phyloP scores from a whole-genome alignment of 2,329 filamentous ascomycete species.

The Apiospora koreana region DNA sequence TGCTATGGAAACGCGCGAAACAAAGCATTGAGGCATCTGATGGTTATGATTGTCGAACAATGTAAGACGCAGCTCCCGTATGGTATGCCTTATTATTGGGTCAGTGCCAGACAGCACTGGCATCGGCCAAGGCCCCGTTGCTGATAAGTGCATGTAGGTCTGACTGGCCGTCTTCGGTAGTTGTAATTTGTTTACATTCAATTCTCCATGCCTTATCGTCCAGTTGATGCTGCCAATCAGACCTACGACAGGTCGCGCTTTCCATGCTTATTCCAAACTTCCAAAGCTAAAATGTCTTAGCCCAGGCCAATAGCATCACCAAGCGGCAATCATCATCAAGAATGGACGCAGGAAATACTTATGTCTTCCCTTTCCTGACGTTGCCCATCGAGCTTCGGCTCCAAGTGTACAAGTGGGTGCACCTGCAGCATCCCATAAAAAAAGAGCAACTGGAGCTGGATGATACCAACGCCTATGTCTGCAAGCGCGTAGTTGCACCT shows the following conservation, averaged over 20 bases:
- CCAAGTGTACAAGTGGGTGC: conserved; percentile 46
- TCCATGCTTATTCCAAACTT: too few relatives aligned
- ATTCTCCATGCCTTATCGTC: too few relatives aligned
- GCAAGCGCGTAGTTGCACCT: neutral
- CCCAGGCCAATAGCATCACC: neutral
- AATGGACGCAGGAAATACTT: neutral
- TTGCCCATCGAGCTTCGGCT: conserved; percentile 48
- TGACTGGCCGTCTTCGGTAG: neutral
- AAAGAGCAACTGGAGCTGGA: conserved; percentile 38
- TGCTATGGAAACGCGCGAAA: neutral
- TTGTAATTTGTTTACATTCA: neutral
- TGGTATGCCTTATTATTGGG: neutral
- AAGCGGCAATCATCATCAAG: neutral
- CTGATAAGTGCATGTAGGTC: neutral
- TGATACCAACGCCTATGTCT: conserved; percentile 38
- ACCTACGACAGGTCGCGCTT: neutral
- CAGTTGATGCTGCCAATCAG: too few relatives aligned
- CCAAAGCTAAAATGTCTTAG: neutral
- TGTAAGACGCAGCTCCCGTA: neutral
- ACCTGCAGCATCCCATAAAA: conserved; percentile 38
- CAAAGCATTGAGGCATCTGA: too few relatives aligned
- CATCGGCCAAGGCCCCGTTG: neutral
- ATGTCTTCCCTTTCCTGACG: conserved; percentile 31
- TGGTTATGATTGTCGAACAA: neutral
- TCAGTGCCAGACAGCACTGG: neutral